Evolutionary conservation across 2,329 filamentous ascomycete genomes (phyloP), one percentile per base, ranked within the genome.

Genomic region (Didymella sp.): DNA sequence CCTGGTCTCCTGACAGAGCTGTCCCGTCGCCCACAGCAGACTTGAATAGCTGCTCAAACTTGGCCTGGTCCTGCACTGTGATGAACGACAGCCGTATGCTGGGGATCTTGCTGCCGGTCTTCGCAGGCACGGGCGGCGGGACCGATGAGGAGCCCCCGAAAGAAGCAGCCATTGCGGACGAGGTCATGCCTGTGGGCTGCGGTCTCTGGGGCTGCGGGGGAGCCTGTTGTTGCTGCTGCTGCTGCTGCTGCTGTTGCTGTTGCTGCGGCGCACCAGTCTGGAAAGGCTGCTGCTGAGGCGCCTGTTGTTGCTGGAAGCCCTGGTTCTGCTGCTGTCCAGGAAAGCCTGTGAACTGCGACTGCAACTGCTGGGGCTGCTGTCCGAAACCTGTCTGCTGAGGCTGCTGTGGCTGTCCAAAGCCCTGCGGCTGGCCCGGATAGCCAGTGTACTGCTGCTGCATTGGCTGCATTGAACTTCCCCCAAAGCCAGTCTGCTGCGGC

Each of bases 11-110:
- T 44, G 92, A 92, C 82, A 99, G 87, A 51, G 93, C 90, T 69
- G 93, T 89, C 57, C 84, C 86, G 64, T 92, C 89, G 30, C 92
- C 92, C 31, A 94, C 92, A 13, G 95, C 94, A 52, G 93, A 96
- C 79, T 95, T 97, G 82, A 99, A 99, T 38, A 99, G 80, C 55
- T 95, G 95, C 81, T 99, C 95, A 69, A 99, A 99, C 79, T 96
- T 97, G 71, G 91, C 86, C 78, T 99, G 95, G 73, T 99, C 95
- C 70, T 89, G 87, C 24, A 91, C 93, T 2, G 94, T 97, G 72
- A 99, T 96, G 76, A 99, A 99, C 3, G 93, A 96, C 59, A 99
- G 80, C 46, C 95, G 86, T 64, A 98, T 96, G 74, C 90, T 98
- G 25, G 95, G 95, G 54, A 99, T 97, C 79, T 90, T 95, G 67